Evolutionary conservation across 2,329 filamentous ascomycete genomes (phyloP).

Genomic region (Alternaria atra): DNA sequence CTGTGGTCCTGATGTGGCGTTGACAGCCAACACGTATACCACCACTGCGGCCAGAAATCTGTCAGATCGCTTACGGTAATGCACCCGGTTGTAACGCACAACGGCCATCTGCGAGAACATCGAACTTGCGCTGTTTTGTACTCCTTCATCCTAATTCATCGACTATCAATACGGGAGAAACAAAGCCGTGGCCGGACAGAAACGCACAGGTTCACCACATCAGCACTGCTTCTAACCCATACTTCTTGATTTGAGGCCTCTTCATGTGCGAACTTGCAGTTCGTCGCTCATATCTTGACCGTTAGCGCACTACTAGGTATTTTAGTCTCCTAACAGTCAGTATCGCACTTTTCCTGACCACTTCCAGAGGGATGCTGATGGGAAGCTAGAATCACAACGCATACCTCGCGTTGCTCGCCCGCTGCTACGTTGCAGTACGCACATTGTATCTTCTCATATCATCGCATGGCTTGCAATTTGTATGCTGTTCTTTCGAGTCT

Average conservation of each 20-base stretch:
- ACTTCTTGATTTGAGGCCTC: slow-evolving; percentile 9
- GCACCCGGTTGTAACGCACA: slow-evolving; percentile 4
- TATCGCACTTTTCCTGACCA: neutral
- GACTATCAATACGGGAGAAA: slow-evolving; percentile 9
- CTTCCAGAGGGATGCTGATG: neutral
- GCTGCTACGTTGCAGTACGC: neutral
- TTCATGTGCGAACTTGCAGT: neutral
- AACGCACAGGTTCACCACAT: slow-evolving; percentile 17
- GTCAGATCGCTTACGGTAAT: neutral
- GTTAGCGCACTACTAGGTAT: slow-evolving; percentile 4
- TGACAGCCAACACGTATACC: neutral
- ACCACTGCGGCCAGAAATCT: neutral
- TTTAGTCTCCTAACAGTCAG: neutral
- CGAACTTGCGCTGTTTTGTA: neutral
- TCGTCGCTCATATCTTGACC: neutral
- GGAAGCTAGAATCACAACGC: neutral
- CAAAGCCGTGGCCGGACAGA: slow-evolving; percentile 7
- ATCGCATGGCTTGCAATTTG: neutral
- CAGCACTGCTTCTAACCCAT: slow-evolving; percentile 11
- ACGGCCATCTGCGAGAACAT: neutral
- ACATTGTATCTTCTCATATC: neutral
- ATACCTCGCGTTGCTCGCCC: neutral
- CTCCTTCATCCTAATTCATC: neutral
- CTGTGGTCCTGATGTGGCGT: neutral
- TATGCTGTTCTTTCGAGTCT: neutral